Conservation (phyloP, 495 filamentous ascomycete genomes). For the Aspergillus egyptiacus region DNA sequence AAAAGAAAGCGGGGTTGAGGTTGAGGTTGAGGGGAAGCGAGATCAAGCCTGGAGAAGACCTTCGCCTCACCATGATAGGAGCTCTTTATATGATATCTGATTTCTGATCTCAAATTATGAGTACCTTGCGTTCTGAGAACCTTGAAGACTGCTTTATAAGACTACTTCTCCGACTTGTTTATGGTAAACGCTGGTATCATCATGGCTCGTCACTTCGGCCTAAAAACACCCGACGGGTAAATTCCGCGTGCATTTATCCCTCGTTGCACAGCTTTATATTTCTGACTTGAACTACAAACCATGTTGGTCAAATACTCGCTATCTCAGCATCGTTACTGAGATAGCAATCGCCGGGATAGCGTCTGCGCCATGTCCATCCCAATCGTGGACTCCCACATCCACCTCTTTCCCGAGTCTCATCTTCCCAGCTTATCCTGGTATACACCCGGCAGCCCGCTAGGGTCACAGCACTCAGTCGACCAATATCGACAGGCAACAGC, state of each 20-base stretch:
- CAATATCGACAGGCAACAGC: constrained; percentile 44
- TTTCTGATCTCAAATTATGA: too few relatives aligned
- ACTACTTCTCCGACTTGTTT: too few relatives aligned
- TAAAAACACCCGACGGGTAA: constrained; percentile 9
- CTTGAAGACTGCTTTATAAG: too few relatives aligned
- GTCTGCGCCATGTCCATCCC: constrained; percentile 33
- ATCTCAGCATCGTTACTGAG: too few relatives aligned
- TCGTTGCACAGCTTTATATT: neutral
- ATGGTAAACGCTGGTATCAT: neutral
- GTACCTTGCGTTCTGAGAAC: too few relatives aligned
- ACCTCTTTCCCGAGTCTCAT: constrained; percentile 68
- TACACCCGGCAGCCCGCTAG: constrained; percentile 47
- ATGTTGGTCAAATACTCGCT: too few relatives aligned
- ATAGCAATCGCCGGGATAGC: too few relatives aligned
- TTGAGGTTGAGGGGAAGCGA: neutral
- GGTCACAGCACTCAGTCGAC: constrained; percentile 53
- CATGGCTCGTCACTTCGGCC: neutral
- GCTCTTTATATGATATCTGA: neutral
- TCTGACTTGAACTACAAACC: neutral
- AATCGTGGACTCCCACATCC: constrained; percentile 82
- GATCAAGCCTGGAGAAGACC: neutral
- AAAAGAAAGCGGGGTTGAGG: constrained; percentile 1
- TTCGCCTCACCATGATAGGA: too few relatives aligned
- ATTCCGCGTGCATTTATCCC: constrained; percentile 2
- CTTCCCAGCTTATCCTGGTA: constrained; percentile 61